Evolutionary conservation across 257 asterid species (phyloP).

Genomic region (Petunia axillaris): DNA sequence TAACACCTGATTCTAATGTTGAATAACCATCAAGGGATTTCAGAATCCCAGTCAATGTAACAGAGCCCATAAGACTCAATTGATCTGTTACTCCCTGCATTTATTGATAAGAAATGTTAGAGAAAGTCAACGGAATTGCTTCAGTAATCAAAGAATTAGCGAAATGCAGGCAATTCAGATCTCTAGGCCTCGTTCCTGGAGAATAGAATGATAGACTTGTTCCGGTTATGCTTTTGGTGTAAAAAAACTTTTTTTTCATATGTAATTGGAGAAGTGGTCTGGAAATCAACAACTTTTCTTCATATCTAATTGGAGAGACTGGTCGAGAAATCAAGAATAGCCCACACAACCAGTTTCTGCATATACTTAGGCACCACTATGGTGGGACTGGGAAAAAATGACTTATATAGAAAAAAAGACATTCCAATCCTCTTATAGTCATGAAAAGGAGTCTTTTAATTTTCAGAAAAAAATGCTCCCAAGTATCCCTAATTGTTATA

Average conservation of each 20-base stretch:
- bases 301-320: neutral
- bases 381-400: neutral
- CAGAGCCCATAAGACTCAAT: constrained; percentile 92
- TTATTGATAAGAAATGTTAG: constrained; percentile 18
- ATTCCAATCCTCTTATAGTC: constrained; percentile 10
- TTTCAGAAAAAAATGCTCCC: constrained; percentile 11
- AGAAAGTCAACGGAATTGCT: neutral
- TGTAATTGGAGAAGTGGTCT: too few species aligned
- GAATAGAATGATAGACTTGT: too few species aligned
- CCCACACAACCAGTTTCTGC: neutral
- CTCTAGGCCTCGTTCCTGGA: too few species aligned
- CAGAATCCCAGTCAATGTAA: constrained; percentile 74
- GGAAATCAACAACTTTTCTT: neutral
- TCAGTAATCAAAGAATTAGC: constrained; percentile 12
- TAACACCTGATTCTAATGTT: constrained; percentile 68
- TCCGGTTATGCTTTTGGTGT: neutral
- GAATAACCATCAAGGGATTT: constrained; percentile 76
- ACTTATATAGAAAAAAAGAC: neutral
- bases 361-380: constrained; percentile 16
- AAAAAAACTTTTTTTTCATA: neutral
- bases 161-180: too few species aligned
- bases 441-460: neutral
- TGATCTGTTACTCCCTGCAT: constrained; percentile 84
- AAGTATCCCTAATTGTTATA: neutral
- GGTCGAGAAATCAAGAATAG: constrained; percentile 10